phyloP scores from a whole-genome alignment of 2,329 filamentous ascomycete species.

The Trematosphaeria pertusa region DNA sequence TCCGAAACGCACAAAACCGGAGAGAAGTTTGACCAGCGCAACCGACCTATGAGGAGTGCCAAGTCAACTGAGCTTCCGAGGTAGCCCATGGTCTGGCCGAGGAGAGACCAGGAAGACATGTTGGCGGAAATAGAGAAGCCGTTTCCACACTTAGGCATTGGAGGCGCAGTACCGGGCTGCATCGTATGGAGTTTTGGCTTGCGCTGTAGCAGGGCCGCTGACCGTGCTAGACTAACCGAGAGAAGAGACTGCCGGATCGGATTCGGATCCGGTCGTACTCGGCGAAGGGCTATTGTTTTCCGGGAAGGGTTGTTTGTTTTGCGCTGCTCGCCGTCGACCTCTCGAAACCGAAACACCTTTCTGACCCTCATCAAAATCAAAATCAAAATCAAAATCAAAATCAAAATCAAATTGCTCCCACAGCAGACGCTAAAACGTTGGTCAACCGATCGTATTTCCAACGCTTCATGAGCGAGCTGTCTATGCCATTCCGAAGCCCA shows the following conservation, averaged over 20 bases:
- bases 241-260: not conserved
- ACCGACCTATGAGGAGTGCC: conserved; percentile 12
- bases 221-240: not conserved
- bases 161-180: conserved; percentile 19
- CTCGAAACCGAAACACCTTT: not conserved
- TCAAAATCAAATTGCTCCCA: not conserved
- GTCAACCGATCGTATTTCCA: no score
- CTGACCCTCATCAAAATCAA: not conserved
- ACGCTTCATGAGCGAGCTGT: no score
- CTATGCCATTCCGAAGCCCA: no score
- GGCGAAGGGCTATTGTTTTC: not conserved
- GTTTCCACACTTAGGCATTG: conserved; percentile 10
- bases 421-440: no score
- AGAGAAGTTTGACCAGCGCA: conserved; percentile 7
- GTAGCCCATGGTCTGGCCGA: conserved; percentile 2
- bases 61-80: conserved; percentile 11
- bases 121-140: not conserved
- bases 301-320: not conserved
- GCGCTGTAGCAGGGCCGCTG: not conserved
- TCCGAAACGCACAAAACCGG: conserved; percentile 26
- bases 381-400: not conserved
- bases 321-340: not conserved
- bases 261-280: not conserved
- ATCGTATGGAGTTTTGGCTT: conserved; percentile 6
- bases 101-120: conserved; percentile 1